phyloP scores from a whole-genome alignment of 306 rosid genomes.

The Hylodesmum podocarpum region DNA sequence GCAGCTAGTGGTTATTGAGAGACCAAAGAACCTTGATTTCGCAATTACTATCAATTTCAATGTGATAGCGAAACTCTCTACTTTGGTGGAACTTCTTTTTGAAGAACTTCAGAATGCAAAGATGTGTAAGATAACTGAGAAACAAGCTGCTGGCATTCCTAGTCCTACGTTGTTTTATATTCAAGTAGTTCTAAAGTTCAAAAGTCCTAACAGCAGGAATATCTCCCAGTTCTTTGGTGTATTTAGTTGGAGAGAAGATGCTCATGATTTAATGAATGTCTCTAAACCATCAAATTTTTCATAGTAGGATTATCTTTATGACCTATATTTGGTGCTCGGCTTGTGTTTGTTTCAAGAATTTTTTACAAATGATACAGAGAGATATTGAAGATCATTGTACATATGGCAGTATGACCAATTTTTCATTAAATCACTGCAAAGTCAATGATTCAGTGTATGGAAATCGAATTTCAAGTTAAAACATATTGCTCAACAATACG shows the following conservation, averaged over 20 bases:
- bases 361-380: neutral
- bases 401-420: neutral
- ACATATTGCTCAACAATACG: constrained; percentile 17
- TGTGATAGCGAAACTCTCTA: constrained; percentile 8
- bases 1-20: constrained; percentile 19
- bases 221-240: neutral
- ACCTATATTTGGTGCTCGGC: constrained; percentile 16
- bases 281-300: neutral
- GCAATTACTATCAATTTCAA: neutral
- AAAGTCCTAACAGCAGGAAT: neutral
- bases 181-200: neutral
- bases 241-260: neutral
- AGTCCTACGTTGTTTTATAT: neutral
- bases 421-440: neutral
- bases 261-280: neutral
- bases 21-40: constrained; percentile 13
- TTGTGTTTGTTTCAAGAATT: constrained; percentile 9
- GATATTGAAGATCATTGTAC: neutral
- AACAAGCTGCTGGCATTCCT: constrained; percentile 22
- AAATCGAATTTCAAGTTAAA: constrained; percentile 11
- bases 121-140: constrained; percentile 3
- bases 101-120: constrained; percentile 12
- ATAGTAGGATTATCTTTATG: constrained; percentile 14
- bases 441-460: neutral
- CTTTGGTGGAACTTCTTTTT: neutral